These are phyloP conservation scores for Endoconidiophora laricicola DNA, from an alignment of 2,329 filamentous ascomycete genomes.

Conservation along the genomic window DNA sequence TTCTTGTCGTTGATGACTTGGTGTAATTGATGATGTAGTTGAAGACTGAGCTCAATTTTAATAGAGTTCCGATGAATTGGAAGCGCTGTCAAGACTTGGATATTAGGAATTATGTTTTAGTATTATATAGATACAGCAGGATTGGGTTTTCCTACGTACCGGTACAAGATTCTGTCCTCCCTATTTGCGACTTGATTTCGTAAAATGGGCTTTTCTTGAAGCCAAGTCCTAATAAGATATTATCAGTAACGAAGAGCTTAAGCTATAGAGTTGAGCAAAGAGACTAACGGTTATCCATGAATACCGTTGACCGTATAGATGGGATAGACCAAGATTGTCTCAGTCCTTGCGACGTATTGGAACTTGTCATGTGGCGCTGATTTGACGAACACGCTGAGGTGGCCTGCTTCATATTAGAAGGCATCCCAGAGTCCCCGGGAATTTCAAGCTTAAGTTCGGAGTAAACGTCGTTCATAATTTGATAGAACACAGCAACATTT, in stretches of 20 bases:
- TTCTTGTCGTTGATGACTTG: constrained; percentile 43
- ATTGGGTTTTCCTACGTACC: constrained; percentile 16
- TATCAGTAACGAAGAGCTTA: too few species aligned
- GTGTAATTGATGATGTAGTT: constrained; percentile 35
- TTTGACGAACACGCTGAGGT: too few species aligned
- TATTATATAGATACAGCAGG: too few species aligned
- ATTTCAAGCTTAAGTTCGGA: background rate
- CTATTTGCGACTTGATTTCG: constrained; percentile 46
- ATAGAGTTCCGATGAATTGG: constrained; percentile 36
- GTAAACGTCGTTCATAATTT: constrained; percentile 18
- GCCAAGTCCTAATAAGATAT: background rate
- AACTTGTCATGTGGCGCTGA: background rate
- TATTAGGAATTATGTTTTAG: too few species aligned
- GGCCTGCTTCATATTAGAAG: background rate
- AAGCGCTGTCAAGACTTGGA: constrained; percentile 29
- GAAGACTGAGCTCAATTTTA: constrained; percentile 27
- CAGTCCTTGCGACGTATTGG: background rate
- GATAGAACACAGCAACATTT: constrained; percentile 26
- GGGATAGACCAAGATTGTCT: background rate
- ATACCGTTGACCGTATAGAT: background rate
- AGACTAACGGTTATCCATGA: background rate
- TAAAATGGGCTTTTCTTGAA: constrained; percentile 54
- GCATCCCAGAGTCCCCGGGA: background rate
- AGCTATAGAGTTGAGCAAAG: background rate
- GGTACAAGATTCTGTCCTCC: constrained; percentile 21